Conservation (phyloP, 139 green algal species). For the Coelastrella sp. region DNA sequence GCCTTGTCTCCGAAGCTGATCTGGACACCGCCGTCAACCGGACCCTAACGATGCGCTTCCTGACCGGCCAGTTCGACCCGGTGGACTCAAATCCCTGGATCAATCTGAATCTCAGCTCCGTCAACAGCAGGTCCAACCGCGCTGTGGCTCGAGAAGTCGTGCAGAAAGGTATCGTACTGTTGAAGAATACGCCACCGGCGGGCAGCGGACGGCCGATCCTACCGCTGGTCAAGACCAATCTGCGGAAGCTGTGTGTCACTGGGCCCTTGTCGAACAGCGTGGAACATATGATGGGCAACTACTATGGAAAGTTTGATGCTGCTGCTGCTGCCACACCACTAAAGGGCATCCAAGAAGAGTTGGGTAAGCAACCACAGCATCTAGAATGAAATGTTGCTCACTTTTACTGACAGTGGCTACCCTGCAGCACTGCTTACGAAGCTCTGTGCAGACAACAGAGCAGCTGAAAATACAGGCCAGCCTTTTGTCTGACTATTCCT, state of each 20-base stretch:
- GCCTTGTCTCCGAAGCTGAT: background rate
- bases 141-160: constrained; percentile 14
- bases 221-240: constrained; percentile 1
- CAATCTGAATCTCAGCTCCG: background rate
- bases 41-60: constrained; percentile 36
- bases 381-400: too few species aligned
- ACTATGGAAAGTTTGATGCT: constrained; percentile 41
- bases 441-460: background rate
- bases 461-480: background rate
- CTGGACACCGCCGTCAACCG: constrained; percentile 15
- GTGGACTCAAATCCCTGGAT: constrained; percentile 6
- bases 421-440: too few species aligned
- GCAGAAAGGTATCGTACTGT: constrained; percentile 39
- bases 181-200: constrained; percentile 16
- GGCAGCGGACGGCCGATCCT: background rate
- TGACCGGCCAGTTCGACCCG: constrained; percentile 46
- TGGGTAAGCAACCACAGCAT: constrained; percentile 22
- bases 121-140: constrained; percentile 1
- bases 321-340: background rate
- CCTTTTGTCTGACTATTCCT: background rate
- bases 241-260: constrained; percentile 38
- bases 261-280: constrained; percentile 15
- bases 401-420: background rate
- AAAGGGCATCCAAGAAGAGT: constrained; percentile 28
- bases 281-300: constrained; percentile 50